Base-by-base conservation (phyloP, 306 rosid genomes). In the Cyclanthera cordifolia region DNA sequence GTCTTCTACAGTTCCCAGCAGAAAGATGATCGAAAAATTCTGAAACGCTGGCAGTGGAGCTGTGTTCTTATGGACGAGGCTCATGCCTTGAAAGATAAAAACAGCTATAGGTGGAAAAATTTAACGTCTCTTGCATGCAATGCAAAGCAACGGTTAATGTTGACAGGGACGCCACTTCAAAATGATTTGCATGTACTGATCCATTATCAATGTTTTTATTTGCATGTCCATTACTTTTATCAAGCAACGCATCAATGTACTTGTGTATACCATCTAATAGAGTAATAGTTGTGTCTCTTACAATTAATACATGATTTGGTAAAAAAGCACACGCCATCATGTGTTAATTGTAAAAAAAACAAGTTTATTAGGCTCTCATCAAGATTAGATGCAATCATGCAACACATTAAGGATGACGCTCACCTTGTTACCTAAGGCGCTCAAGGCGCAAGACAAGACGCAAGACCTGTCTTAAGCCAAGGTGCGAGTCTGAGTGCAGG, bases 31-130 rank as follows among this genome's bases (percentile, higher is more conserved):
- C 96, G 95, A 28, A 93, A 83, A 82, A 76, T 85, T 73, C 83
- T 93, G 74, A 93, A 89, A 84, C 94, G 95, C 28, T 93, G 95
- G 99, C 82, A 66, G 53, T 93, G 96, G 95, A 93, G 99, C 77
- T 87, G 95, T 79, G 96, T 93, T 75, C 87, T 93, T 69, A 93
- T 93, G 99, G 96, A 93, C 16, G 96, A 93, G 82, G 99, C 99
- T 58, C 99, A 93, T 86, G 99, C 95, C 55, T 82, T 93, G 83
- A 93, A 93, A 86, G 95, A 93, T 77, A 93, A 80, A 81, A 87
- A 75, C 76, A 93, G 96, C 80, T 89, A 80, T 74, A 83, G 99
- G 88, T 93, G 96, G 96, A 90, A 93, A 79, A 93, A 90, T 76
- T 82, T 93, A 70, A 93, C 85, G 96, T 79, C 87, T 78, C 95